Evolutionary conservation across 179 eudicot species (phyloP), one percentile per base, ranked within the genome.

Genomic region (Sideroxylon spinosum): DNA sequence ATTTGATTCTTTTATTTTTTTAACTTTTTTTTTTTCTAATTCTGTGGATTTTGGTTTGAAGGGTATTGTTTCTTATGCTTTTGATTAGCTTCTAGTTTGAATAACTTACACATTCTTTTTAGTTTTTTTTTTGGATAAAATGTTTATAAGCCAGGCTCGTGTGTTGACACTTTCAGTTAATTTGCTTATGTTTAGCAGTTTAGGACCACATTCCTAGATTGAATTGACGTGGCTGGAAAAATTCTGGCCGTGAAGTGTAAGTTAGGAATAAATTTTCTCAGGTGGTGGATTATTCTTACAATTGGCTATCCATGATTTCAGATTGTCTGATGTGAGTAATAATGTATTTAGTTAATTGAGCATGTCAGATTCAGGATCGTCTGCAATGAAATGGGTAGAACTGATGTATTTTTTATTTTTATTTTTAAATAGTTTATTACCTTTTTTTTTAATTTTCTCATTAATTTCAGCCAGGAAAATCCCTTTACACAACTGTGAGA

Each of bases 401-500:
- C 16, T 9, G 2, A 19, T 9, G 32, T 37, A 4, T 37, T 64
- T 29, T 22, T 53, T 55, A 8, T 28, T 26, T 9, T 55, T 48
- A 20, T 71, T 25, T 16, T 59, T n/a, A 7, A 16, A 20, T 19
- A 25, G 37, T 59, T 2, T 3, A 29, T 66, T 56, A 1, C 50
- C 0, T 8, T 46, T 53, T 9, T 70, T 0, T 64, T 56, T 37
- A 37, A 37, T 37, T 37, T 37, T 65, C 28, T 55, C 23, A 3
- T 17, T 73, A 23, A 73, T 62, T 78, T 81, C 86, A 96, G 99
- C 99, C 98, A 17, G 99, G 99, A 50, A 96, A 95, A 80, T 81
- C 84, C 49, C 86, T 95, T 67, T 95, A 95, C 79, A 95, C 99
- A 56, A 95, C 99, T 52, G 97, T 95, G 77, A 85, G 99, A 83